A percentile compares a stretch with the other conserved stretches of the same genome.
Conservation (phyloP, 139 green algal genomes). For the Chlorella sorokiniana region DNA sequence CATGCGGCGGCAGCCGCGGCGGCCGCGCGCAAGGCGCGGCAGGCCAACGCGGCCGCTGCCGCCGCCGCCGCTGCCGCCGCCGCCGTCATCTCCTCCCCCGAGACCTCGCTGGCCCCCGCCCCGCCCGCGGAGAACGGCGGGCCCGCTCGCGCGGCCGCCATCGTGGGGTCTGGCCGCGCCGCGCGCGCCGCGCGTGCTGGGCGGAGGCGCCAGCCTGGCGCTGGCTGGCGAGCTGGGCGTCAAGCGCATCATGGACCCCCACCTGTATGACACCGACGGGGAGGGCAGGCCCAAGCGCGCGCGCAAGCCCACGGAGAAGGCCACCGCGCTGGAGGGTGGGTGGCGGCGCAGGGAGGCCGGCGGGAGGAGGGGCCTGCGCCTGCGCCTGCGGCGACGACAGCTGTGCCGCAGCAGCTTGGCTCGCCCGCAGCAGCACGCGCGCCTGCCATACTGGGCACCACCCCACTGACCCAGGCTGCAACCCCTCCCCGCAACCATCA, state of each 20-base stretch:
- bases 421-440: no score
- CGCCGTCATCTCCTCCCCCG: neutral
- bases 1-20: conserved; percentile 22
- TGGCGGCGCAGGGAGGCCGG: no score
- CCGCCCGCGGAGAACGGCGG: neutral
- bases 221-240: neutral
- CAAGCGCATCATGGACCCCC: neutral
- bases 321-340: conserved; percentile 12
- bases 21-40: conserved; percentile 9
- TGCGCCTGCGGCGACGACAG: no score
- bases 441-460: no score
- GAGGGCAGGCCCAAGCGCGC: conserved; percentile 18
- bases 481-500: neutral
- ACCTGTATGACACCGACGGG: neutral
- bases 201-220: neutral
- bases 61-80: neutral
- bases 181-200: neutral
- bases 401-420: no score
- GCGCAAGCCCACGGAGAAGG: conserved; percentile 28
- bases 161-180: neutral
- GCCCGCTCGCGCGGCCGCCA: neutral
- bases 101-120: neutral
- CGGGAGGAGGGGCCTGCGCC: no score
- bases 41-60: conserved; percentile 8
- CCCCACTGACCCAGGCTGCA: no score